Evolutionary conservation across 1,284 basidiomycete species (phyloP), one percentile per base, ranked within the genome.

Genomic region (Rhodotorula sp.): DNA sequence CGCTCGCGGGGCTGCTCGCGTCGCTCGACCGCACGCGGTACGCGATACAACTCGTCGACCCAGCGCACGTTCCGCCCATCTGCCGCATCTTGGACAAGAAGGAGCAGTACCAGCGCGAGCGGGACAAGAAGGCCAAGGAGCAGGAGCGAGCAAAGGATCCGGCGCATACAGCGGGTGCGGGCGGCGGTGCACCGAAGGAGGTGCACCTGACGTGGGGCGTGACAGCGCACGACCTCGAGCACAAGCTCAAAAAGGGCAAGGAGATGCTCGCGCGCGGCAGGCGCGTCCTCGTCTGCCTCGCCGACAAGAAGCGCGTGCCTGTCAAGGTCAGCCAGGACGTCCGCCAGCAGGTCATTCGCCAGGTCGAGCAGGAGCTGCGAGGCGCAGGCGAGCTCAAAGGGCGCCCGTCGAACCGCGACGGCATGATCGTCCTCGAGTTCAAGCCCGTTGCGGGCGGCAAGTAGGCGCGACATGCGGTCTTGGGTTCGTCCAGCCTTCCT

Each of bases 131-230:
- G 63, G 67, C 67, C 41, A 67, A 67, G 44, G 62, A 39, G 29
- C 59, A 34, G 65, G 67, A 44, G 64, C 67, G 48, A 61, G 51
- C 56, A 54, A 74, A 57, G 68, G 53, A 6, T n/a, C 50, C 50
- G 50, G 44, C 55, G 29, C 22, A 25, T 7, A 22, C 39, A 8
- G 21, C 39, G 6, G 50, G 39, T 8, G 41, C 37, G 21, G 53
- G 25, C 41, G 69, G 58, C n/a, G 51, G 39, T 0, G 36, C 68
- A 32, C 61, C 72, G 27, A 92, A 91, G 82, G 89, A 91, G 82
- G 83, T 91, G 8, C 89, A 90, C 81, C 78, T 92, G 68, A 87
- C 88, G 12, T 93, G 90, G 89, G 84, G 83, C 17, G 86, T 88
- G 36, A 86, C 83, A 17, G 73, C 81, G 34, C 86, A 84, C 27